These are phyloP conservation scores for Sarocladiaceae sp. DNA, from an alignment of 2,329 filamentous ascomycete species.

Conservation along the genomic window DNA sequence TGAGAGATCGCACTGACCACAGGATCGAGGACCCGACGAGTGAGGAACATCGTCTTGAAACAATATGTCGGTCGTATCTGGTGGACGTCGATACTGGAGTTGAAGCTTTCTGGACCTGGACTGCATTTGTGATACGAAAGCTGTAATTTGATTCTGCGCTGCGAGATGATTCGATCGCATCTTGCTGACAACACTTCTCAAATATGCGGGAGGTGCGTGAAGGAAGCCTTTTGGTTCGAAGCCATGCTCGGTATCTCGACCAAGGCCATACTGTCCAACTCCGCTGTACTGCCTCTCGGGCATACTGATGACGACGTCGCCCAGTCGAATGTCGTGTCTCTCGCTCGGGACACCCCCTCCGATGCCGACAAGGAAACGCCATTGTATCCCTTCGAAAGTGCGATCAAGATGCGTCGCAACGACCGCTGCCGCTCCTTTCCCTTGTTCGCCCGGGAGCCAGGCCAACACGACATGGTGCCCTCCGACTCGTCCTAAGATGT, in stretches of 20 bases:
- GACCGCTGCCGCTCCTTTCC: conserved; percentile 20
- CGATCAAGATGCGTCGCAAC: conserved; percentile 19
- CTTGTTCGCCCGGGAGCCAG: conserved; percentile 20
- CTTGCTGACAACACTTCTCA: conserved; percentile 13
- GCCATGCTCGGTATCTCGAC: conserved; percentile 15
- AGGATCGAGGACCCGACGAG: background rate
- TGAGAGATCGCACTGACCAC: background rate
- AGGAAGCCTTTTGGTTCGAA: conserved; percentile 14
- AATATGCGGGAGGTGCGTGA: conserved; percentile 15
- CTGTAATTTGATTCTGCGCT: background rate
- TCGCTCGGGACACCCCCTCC: conserved; percentile 29
- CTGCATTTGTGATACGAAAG: conserved; percentile 9
- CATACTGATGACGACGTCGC: conserved; percentile 20
- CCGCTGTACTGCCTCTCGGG: conserved; percentile 10
- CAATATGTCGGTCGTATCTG: background rate
- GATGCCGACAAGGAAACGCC: conserved; percentile 21
- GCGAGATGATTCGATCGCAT: conserved; percentile 13
- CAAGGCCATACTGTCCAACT: conserved; percentile 23
- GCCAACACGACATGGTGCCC: conserved; percentile 23
- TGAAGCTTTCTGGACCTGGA: conserved; percentile 11
- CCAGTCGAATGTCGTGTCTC: conserved; percentile 29
- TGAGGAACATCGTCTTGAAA: background rate
- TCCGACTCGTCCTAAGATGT: conserved; percentile 20
- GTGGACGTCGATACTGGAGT: conserved; percentile 11
- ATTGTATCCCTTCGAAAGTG: conserved; percentile 20